phyloP scores from a whole-genome alignment of 225 moss, liverwort and hornwort species.

The Pseudoscleropodium purum region DNA sequence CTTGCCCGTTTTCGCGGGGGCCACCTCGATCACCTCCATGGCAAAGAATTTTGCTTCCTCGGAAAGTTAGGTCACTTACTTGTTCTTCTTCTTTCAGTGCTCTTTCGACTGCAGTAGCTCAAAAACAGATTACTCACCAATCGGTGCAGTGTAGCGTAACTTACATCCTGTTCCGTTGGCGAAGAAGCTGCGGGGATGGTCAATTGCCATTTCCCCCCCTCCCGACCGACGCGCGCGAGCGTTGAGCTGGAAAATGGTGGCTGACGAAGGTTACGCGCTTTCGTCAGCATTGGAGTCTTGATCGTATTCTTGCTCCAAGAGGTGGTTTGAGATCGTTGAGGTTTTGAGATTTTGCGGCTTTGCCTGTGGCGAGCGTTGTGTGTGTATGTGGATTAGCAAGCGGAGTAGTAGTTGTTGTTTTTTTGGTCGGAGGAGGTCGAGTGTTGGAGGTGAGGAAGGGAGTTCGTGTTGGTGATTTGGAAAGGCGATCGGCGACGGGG shows the following conservation, averaged over 20 bases:
- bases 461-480: background rate
- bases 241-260: background rate
- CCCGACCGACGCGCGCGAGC: background rate
- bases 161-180: background rate
- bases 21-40: background rate
- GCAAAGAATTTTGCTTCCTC: background rate
- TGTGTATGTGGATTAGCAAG: background rate
- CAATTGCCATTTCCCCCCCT: too few relatives aligned
- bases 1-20: background rate
- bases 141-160: background rate
- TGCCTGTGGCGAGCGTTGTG: background rate
- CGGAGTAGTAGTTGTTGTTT: background rate
- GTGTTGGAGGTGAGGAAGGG: background rate
- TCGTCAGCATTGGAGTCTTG: background rate
- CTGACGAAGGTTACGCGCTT: background rate
- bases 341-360: background rate
- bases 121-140: background rate
- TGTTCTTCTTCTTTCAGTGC: too few relatives aligned
- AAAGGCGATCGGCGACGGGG: background rate
- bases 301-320: background rate
- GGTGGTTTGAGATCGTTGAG: background rate
- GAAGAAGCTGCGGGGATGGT: background rate
- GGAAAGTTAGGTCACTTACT: background rate
- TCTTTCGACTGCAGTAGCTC: background rate
- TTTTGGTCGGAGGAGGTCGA: background rate